A percentile compares a stretch with the other conserved stretches of the same genome.
phyloP scores from a whole-genome alignment of 768 basidiomycete species.

The Atractiella rhizophila region DNA sequence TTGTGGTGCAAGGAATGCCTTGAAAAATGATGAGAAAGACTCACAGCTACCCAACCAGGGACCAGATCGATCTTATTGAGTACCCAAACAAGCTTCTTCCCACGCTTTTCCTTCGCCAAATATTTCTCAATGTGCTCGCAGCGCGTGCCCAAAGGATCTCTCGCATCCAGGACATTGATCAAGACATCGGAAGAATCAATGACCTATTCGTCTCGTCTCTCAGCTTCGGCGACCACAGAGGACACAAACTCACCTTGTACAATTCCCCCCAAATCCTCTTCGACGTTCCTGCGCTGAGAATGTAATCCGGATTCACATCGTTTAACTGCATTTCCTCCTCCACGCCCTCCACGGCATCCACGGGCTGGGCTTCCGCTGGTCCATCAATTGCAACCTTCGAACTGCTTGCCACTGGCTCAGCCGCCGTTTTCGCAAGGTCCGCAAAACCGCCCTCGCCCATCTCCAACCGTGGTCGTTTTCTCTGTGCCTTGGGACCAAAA shows the following conservation, averaged over 20 bases:
- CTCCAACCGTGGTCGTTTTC: conserved; percentile 64
- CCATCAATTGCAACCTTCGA: not conserved
- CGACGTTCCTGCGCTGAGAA: conserved; percentile 77
- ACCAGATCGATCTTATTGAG: conserved; percentile 98
- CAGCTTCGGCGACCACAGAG: no score
- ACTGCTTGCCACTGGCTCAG: not conserved
- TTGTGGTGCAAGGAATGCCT: conserved; percentile 8
- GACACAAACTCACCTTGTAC: conserved; percentile 35
- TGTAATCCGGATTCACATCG: conserved; percentile 15
- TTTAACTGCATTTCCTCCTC: conserved; percentile 1
- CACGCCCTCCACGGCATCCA: not conserved
- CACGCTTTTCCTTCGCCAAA: conserved; percentile 80
- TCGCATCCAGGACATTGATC: conserved; percentile 78
- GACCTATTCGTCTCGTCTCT: conserved; percentile 30
- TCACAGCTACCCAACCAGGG: conserved; percentile 92
- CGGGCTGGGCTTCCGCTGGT: not conserved
- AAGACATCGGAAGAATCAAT: conserved; percentile 96
- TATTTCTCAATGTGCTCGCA: conserved; percentile 84
- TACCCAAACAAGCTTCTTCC: conserved; percentile 87
- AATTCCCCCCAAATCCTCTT: conserved; percentile 88
- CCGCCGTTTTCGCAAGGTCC: not conserved
- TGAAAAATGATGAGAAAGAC: conserved; percentile 20
- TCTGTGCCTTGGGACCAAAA: conserved; percentile 83
- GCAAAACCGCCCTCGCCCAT: conserved; percentile 43
- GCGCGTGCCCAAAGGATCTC: conserved; percentile 82